Conservation (phyloP, 2,329 filamentous ascomycete genomes). For the Curvularia lunata region DNA sequence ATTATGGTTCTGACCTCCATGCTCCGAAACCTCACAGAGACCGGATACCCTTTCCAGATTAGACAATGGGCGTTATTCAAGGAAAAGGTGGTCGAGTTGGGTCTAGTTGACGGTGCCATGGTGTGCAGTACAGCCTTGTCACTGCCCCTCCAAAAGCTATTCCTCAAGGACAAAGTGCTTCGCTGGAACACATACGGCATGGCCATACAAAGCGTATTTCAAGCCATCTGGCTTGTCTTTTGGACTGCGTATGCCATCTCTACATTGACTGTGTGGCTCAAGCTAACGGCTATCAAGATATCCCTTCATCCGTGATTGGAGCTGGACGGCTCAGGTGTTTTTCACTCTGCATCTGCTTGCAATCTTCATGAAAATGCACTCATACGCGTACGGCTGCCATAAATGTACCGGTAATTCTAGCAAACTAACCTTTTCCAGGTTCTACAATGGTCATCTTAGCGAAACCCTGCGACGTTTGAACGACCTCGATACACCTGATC, state of each 20-base stretch:
- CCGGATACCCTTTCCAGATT: conserved; percentile 81
- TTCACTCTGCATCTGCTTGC: conserved; percentile 89
- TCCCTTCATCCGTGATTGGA: conserved; percentile 87
- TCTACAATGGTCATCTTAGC: conserved; percentile 95
- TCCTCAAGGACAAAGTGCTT: conserved; percentile 64
- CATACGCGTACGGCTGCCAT: conserved; percentile 66
- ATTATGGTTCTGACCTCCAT: conserved; percentile 98
- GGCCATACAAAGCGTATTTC: conserved; percentile 80
- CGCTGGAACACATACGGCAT: conserved; percentile 82
- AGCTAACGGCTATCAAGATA: conserved; percentile 54
- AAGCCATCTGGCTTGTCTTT: conserved; percentile 76
- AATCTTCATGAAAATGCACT: conserved; percentile 99
- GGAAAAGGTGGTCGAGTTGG: conserved; percentile 86
- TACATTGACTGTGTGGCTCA: not conserved
- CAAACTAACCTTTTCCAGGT: conserved; percentile 51
- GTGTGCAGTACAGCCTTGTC: conserved; percentile 74
- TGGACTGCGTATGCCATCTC: conserved; percentile 70
- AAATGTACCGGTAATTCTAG: not conserved
- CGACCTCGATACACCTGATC: conserved; percentile 78
- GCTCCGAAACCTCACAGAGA: conserved; percentile 91
- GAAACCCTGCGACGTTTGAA: conserved; percentile 82
- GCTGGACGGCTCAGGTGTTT: conserved; percentile 97
- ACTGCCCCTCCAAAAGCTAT: conserved; percentile 74
- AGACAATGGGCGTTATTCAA: conserved; percentile 89
- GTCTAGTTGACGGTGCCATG: conserved; percentile 84